Conservation (phyloP, 2,329 filamentous ascomycete genomes). For the Tricladium varicosporioides region DNA sequence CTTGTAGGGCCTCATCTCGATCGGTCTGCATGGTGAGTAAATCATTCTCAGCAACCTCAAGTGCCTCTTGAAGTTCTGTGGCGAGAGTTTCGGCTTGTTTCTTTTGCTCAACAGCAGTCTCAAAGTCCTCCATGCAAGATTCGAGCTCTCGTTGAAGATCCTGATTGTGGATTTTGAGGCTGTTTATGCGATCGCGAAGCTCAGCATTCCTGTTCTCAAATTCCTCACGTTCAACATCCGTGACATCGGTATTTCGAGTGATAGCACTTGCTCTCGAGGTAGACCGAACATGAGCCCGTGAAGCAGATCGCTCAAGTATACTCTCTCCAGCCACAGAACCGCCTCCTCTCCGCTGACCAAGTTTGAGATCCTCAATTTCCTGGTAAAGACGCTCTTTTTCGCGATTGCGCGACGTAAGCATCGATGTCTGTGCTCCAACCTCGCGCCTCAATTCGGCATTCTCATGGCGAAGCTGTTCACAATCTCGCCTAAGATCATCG, state of each 20-base stretch:
- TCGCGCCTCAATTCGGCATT: constrained; percentile 90
- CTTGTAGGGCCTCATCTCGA: constrained; percentile 78
- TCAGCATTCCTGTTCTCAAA: constrained; percentile 81
- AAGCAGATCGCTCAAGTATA: constrained; percentile 91
- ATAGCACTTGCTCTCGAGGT: constrained; percentile 63
- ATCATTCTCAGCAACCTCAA: constrained; percentile 77
- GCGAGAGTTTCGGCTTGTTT: constrained; percentile 57
- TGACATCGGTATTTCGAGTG: constrained; percentile 38
- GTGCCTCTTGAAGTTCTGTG: constrained; percentile 72
- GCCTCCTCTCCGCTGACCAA: constrained; percentile 73
- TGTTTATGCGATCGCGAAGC: constrained; percentile 81
- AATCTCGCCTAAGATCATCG: constrained; percentile 69
- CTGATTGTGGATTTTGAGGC: constrained; percentile 85
- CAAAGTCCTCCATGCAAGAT: constrained; percentile 75
- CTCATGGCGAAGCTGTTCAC: constrained; percentile 80
- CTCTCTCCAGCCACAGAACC: constrained; percentile 75
- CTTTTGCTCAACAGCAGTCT: constrained; percentile 65
- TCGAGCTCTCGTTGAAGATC: constrained; percentile 82
- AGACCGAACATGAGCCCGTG: constrained; percentile 72
- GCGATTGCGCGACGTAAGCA: constrained; percentile 92
- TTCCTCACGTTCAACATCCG: constrained; percentile 82
- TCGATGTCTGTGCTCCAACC: constrained; percentile 92
- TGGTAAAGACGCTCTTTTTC: constrained; percentile 95
- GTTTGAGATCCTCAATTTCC: constrained; percentile 95
- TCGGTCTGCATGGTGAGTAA: constrained; percentile 76